Conservation (phyloP, 1,284 basidiomycete genomes). For the Cutaneotrichosporon spelunceum region DNA sequence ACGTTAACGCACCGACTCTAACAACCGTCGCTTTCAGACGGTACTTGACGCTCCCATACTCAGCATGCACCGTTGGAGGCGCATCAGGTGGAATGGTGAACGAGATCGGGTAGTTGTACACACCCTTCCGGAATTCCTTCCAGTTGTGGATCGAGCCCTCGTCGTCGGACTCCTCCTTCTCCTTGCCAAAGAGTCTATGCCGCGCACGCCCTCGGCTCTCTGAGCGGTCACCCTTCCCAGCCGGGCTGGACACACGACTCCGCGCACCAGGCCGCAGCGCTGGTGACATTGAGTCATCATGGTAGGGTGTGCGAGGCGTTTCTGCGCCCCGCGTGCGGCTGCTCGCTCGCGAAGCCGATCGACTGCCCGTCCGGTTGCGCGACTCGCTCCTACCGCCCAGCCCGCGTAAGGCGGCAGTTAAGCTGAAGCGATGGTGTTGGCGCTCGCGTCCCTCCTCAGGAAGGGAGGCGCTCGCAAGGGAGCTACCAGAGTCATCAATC, state of each 20-base stretch:
- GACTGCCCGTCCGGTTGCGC: slow-evolving; percentile 26
- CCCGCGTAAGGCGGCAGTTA: slow-evolving; percentile 48
- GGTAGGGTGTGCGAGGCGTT: slow-evolving; percentile 14
- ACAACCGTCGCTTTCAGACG: slow-evolving; percentile 76
- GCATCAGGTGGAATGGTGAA: slow-evolving; percentile 77
- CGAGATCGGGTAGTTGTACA: slow-evolving; percentile 90
- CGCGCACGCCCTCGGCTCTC: slow-evolving; percentile 48
- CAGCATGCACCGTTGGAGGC: slow-evolving; percentile 74
- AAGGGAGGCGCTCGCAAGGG: neutral
- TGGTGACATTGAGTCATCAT: slow-evolving; percentile 15
- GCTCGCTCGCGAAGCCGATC: slow-evolving; percentile 7
- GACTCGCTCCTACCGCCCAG: slow-evolving; percentile 34
- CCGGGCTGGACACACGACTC: slow-evolving; percentile 24
- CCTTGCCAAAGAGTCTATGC: slow-evolving; percentile 51
- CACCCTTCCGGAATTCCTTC: slow-evolving; percentile 90
- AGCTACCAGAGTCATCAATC: neutral
- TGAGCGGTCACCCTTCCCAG: slow-evolving; percentile 28
- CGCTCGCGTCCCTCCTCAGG: slow-evolving; percentile 32
- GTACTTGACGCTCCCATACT: slow-evolving; percentile 78
- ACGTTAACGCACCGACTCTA: slow-evolving; percentile 74
- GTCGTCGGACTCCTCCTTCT: slow-evolving; percentile 57
- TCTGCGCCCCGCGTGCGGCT: slow-evolving; percentile 14
- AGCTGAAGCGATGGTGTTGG: slow-evolving; percentile 43
- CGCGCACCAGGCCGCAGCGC: neutral
- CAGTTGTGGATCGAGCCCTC: slow-evolving; percentile 58